Base-by-base conservation (phyloP, 768 basidiomycete species). In the Pleurotus tuoliensis region DNA sequence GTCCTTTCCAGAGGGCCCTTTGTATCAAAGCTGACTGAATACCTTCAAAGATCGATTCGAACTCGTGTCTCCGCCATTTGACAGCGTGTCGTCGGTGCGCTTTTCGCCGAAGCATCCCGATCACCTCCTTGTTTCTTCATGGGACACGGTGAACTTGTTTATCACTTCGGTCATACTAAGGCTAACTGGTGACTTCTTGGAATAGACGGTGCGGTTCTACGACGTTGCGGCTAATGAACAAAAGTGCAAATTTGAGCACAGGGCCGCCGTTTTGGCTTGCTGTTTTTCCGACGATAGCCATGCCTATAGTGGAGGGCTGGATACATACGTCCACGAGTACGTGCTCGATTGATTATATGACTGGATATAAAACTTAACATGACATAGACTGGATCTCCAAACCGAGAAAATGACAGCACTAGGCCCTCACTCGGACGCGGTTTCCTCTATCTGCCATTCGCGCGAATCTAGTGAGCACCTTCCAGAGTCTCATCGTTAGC, bases 201-300 rank as follows among this genome's bases (percentile, higher is more conserved):
- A 12, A 5, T 41, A 76, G 71, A 72, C 75, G 11, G 75, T 77
- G 8, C 65, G 72, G 38, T 71, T 75, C 37, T 73, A 75, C 64
- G 90, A 91, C 74, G 82, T 66, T 67, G 90, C 66, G 61, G 69
- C 82, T 25, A 86, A 84, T 64, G 83, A 87, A 56, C 80, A 82
- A 63, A 86, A 86, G 63, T 80, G 83, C n/a, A 92, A 91, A 61
- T 92, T 91, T 63, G 88, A 93, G 45, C 90, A 96, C 58, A 83
- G 92, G 16, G 93, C 93, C 4, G 90, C 94, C 0, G 87, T 98
- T 8, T 78, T 98, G n/a, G 82, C 88, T 1, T 88, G 88, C 60
- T 76, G 83, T 54, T 98, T 93, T 69, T 79, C 77, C 5, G 68
- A 75, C 1, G 87, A 90, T 57, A 78, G 75, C 1, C 81, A 82